Conservation (phyloP, 495 filamentous ascomycete genomes). For the Penicillium nucicola region DNA sequence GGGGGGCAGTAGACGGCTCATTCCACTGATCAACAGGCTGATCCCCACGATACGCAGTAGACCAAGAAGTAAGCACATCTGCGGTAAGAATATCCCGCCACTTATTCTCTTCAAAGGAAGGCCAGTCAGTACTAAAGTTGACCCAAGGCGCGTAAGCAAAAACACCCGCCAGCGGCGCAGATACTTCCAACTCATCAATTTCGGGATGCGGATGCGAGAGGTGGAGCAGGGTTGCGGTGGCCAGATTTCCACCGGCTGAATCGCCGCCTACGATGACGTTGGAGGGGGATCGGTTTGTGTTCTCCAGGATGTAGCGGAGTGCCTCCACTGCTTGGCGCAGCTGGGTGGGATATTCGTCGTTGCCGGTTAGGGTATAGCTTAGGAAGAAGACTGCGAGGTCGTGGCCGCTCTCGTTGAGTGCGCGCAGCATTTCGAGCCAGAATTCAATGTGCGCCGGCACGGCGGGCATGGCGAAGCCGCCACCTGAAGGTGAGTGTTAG, state of each 20-base stretch:
- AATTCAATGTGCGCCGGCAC: conserved; percentile 43
- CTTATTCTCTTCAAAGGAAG: conserved; percentile 41
- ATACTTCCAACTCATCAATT: conserved; percentile 32
- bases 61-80: conserved; percentile 35
- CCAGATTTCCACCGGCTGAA: conserved; percentile 62
- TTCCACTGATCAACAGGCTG: conserved; percentile 51
- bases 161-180: conserved; percentile 42
- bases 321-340: conserved; percentile 51
- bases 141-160: conserved; percentile 57
- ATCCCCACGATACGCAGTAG: conserved; percentile 41
- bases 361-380: conserved; percentile 56
- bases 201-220: conserved; percentile 58
- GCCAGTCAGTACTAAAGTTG: conserved; percentile 39
- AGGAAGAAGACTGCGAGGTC: conserved; percentile 50
- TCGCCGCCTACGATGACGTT: conserved; percentile 57
- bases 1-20: conserved; percentile 47
- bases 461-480: conserved; percentile 53
- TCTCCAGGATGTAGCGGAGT: conserved; percentile 50
- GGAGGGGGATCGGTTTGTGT: conserved; percentile 33
- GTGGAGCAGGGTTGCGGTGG: conserved; percentile 53
- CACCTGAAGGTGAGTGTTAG: conserved; percentile 35
- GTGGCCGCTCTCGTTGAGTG: conserved; percentile 40
- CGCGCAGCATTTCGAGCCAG: conserved; percentile 39
- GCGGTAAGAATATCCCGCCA: conserved; percentile 47
- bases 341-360: conserved; percentile 54